Percentiles rank a stretch among this genome's conserved stretches.
These are phyloP conservation scores for Ambrosia trifida DNA, from an alignment of 129 eudicot genomes.

Conservation along the genomic window DNA sequence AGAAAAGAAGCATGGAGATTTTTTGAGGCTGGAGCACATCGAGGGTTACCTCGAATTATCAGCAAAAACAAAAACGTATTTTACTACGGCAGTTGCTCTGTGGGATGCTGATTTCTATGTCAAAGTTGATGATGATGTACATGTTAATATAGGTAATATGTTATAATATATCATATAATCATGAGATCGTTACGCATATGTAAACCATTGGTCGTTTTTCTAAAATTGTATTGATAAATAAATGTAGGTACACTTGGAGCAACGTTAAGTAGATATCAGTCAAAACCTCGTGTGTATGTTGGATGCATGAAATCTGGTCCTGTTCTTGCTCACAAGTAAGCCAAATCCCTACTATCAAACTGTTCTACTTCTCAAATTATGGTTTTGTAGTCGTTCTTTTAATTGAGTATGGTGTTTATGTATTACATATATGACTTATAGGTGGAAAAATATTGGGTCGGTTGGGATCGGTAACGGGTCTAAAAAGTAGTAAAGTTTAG, in stretches of 20 bases:
- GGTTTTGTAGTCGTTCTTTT: not conserved
- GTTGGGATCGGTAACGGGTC: conserved; percentile 1
- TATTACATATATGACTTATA: not conserved
- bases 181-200: not conserved
- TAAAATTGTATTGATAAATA: conserved; percentile 17
- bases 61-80: conserved; percentile 77
- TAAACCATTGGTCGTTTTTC: not conserved
- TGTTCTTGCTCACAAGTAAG: conserved; percentile 85
- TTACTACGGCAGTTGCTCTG: conserved; percentile 70
- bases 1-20: conserved; percentile 82
- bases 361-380: conserved; percentile 3
- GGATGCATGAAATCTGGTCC: conserved; percentile 99
- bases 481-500: not conserved
- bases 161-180: not conserved
- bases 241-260: conserved; percentile 79
- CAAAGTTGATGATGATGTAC: conserved; percentile 93
- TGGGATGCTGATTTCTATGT: conserved; percentile 97
- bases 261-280: conserved; percentile 62
- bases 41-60: conserved; percentile 93
- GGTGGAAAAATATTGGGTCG: not conserved
- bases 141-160: conserved; percentile 70
- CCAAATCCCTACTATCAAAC: not conserved
- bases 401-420: not conserved
- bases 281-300: conserved; percentile 70
- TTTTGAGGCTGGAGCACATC: conserved; percentile 82